These are phyloP conservation scores for Cladosporium cucumerinum DNA, from an alignment of 2,329 filamentous ascomycete genomes.

Conservation along the genomic window DNA sequence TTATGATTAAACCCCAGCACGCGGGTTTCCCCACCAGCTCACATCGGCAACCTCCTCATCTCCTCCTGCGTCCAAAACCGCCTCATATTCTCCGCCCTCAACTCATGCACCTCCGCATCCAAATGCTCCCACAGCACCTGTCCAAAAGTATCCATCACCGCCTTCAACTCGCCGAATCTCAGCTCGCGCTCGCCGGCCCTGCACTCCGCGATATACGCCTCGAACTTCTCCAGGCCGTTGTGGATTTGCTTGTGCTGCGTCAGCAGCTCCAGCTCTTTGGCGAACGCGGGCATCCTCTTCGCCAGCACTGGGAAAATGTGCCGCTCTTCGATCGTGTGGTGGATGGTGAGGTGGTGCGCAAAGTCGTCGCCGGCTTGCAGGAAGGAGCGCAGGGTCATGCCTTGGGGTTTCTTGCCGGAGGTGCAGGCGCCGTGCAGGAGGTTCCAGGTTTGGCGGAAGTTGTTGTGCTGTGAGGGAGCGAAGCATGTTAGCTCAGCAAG, in stretches of 20 bases:
- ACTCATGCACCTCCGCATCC: slow-evolving; percentile 74
- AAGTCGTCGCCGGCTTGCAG: slow-evolving; percentile 67
- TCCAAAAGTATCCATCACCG: slow-evolving; percentile 74
- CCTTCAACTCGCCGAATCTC: slow-evolving; percentile 58
- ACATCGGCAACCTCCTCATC: slow-evolving; percentile 69
- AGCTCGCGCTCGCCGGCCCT: slow-evolving; percentile 60
- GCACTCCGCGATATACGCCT: slow-evolving; percentile 32
- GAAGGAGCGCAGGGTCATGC: slow-evolving; percentile 67
- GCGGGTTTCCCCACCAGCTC: slow-evolving; percentile 10
- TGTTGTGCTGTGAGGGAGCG: slow-evolving; percentile 58
- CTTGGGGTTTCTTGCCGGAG: slow-evolving; percentile 55
- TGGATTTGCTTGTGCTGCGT: slow-evolving; percentile 78
- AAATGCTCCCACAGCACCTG: slow-evolving; percentile 77
- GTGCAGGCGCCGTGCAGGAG: slow-evolving; percentile 64
- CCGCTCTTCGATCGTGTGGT: slow-evolving; percentile 80
- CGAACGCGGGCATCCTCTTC: slow-evolving; percentile 74
- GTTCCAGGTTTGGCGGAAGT: slow-evolving; percentile 74
- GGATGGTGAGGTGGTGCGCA: slow-evolving; percentile 64
- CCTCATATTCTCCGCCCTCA: slow-evolving; percentile 85
- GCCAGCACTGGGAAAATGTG: slow-evolving; percentile 78
- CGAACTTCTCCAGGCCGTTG: slow-evolving; percentile 45
- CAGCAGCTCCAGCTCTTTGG: slow-evolving; percentile 61
- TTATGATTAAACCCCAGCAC: not conserved
- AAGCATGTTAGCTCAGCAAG: not conserved
- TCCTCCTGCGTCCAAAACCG: slow-evolving; percentile 76